Percentiles rank a stretch among this genome's conserved stretches.
Evolutionary conservation across 345 rosid species (phyloP).

Genomic region (Melaleuca alternifolia): DNA sequence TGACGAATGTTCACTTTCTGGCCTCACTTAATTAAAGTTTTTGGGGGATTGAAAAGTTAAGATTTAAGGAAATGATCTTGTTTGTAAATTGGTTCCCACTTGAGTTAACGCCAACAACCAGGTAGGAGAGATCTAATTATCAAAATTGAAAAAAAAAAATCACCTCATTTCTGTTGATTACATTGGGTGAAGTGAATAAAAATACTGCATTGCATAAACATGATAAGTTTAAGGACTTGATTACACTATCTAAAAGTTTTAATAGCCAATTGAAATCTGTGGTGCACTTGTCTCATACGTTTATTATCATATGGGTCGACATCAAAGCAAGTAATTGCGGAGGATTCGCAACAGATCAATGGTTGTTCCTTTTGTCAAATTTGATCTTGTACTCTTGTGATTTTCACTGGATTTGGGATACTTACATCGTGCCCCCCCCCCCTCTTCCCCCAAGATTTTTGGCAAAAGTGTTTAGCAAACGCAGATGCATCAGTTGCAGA

Average conservation of each 20-base stretch:
- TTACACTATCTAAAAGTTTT: rapidly evolving
- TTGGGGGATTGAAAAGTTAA: rapidly evolving
- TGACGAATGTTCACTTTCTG: too few relatives aligned
- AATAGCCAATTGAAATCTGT: rapidly evolving
- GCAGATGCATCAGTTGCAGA: rapidly evolving
- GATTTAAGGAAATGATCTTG: rapidly evolving
- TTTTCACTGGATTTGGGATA: background rate
- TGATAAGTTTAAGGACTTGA: rapidly evolving
- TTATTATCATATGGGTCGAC: too few relatives aligned
- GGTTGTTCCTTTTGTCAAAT: too few relatives aligned
- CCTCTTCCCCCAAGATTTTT: too few relatives aligned
- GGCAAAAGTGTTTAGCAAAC: background rate
- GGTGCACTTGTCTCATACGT: too few relatives aligned
- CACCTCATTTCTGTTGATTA: too few relatives aligned
- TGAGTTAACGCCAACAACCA: background rate
- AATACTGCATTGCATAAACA: too few relatives aligned
- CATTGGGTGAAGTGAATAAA: too few relatives aligned
- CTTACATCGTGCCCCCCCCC: background rate
- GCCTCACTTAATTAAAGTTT: background rate
- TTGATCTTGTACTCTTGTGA: rapidly evolving
- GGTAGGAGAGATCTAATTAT: background rate
- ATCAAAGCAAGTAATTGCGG: rapidly evolving
- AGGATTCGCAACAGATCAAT: rapidly evolving
- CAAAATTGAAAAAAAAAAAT: too few relatives aligned
- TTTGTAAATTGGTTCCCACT: background rate